Conservation (phyloP, 108 stramenopile genomes). For the Discostella stelligeroides region DNA sequence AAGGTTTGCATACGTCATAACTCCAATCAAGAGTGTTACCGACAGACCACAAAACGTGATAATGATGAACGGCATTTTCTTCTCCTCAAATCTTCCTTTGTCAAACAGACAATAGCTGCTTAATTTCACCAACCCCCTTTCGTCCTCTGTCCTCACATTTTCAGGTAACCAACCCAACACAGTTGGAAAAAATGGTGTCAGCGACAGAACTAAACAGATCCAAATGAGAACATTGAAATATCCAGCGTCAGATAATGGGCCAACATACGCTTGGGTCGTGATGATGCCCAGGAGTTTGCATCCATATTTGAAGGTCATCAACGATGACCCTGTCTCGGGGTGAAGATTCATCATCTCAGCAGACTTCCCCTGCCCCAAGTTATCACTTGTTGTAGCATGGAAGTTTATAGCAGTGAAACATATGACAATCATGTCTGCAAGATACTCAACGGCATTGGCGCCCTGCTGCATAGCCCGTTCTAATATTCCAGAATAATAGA, state of each 20-base stretch:
- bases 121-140: slow-evolving; percentile 42
- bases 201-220: slow-evolving; percentile 32
- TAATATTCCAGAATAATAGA: slow-evolving; percentile 30
- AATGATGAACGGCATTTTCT: slow-evolving; percentile 41
- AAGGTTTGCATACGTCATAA: slow-evolving; percentile 42
- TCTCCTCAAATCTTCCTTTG: slow-evolving; percentile 46
- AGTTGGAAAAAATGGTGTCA: slow-evolving; percentile 48
- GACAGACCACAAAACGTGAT: slow-evolving; percentile 50
- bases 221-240: slow-evolving; percentile 48
- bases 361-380: slow-evolving; percentile 50
- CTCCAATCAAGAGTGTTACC: slow-evolving; percentile 38
- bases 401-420: slow-evolving; percentile 43
- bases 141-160: slow-evolving; percentile 31
- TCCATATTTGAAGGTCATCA: slow-evolving; percentile 46
- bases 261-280: slow-evolving; percentile 40
- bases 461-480: slow-evolving; percentile 16
- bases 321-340: slow-evolving; percentile 37
- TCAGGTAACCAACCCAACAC: slow-evolving; percentile 49
- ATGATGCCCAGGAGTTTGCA: slow-evolving; percentile 37
- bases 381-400: slow-evolving; percentile 45
- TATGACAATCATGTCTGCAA: slow-evolving; percentile 43
- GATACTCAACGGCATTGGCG: slow-evolving; percentile 30
- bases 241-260: slow-evolving; percentile 46
- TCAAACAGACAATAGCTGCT: too few species aligned
- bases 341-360: slow-evolving; percentile 39